A percentile compares a stretch with the other conserved stretches of the same genome.
Evolutionary conservation across 345 rosid species (phyloP).

Genomic region (Ailanthus altissimus): DNA sequence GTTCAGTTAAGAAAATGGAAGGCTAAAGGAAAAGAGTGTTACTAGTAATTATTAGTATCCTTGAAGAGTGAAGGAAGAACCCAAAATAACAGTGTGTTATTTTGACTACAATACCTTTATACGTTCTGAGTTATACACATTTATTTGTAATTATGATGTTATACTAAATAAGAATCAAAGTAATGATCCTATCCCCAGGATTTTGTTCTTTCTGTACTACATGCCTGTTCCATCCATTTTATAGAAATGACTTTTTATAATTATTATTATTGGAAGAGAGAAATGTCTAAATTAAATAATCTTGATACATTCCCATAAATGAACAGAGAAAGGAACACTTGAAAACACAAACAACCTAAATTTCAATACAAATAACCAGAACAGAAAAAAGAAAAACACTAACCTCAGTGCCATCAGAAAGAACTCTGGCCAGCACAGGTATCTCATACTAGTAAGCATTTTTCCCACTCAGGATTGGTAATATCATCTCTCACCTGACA

Average conservation of each 20-base stretch:
- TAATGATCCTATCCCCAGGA: too few species aligned
- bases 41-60: background rate
- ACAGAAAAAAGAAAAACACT: background rate
- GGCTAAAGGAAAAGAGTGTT: background rate
- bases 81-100: background rate
- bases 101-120: background rate
- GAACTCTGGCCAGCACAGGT: conserved; percentile 70
- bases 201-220: too few species aligned
- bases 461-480: conserved; percentile 77
- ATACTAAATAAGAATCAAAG: too few species aligned
- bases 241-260: too few species aligned
- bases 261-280: background rate
- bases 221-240: too few species aligned
- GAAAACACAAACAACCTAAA: background rate
- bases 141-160: background rate
- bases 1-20: too few species aligned
- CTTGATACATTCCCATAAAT: background rate
- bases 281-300: background rate
- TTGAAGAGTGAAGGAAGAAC: background rate
- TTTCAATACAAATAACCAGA: background rate
- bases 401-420: conserved; percentile 71
- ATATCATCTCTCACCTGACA: conserved; percentile 76
- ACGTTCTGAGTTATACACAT: background rate
- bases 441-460: conserved; percentile 78
- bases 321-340: conserved; percentile 1